A percentile compares a stretch with the other conserved stretches of the same genome.
Evolutionary conservation across 768 basidiomycete genomes (phyloP).

Genomic region (Lyophyllum semitale): DNA sequence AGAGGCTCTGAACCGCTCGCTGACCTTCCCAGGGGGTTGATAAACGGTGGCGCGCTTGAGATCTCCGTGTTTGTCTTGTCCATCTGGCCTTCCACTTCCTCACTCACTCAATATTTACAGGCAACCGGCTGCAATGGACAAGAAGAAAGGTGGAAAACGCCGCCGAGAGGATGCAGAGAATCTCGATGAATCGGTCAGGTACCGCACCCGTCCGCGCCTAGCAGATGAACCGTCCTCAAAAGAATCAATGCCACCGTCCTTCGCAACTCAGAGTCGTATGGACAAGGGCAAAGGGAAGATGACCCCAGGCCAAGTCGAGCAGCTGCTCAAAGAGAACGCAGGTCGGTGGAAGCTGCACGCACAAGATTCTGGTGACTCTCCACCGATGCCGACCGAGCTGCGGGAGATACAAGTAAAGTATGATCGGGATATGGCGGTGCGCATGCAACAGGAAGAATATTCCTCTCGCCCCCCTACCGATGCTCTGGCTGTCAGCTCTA

Average conservation of each 20-base stretch:
- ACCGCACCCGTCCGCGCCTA: slow-evolving; percentile 6
- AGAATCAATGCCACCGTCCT: not conserved
- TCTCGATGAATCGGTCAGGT: slow-evolving; percentile 7
- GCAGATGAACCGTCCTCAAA: not conserved
- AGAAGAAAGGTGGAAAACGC: not conserved
- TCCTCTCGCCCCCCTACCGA: no score
- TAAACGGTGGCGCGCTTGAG: not conserved
- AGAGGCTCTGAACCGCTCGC: not conserved
- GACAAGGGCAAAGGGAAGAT: slow-evolving; percentile 21
- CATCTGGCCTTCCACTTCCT: not conserved
- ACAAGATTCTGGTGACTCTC: not conserved
- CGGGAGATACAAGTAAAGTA: not conserved
- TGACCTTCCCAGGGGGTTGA: not conserved
- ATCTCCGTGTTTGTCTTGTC: not conserved
- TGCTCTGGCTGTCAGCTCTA: not conserved
- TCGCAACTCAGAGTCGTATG: not conserved
- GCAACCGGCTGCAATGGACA: not conserved
- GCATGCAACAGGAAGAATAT: not conserved
- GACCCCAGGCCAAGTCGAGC: slow-evolving; percentile 13
- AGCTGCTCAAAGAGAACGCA: not conserved
- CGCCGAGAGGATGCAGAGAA: not conserved
- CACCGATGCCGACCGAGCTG: not conserved
- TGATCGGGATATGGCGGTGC: not conserved
- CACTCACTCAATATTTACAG: not conserved
- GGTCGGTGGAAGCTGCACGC: not conserved